Percentiles rank a stretch among this genome's conserved stretches.
Conservation (phyloP, 805 yeast species). For the Torulaspora quercuum region DNA sequence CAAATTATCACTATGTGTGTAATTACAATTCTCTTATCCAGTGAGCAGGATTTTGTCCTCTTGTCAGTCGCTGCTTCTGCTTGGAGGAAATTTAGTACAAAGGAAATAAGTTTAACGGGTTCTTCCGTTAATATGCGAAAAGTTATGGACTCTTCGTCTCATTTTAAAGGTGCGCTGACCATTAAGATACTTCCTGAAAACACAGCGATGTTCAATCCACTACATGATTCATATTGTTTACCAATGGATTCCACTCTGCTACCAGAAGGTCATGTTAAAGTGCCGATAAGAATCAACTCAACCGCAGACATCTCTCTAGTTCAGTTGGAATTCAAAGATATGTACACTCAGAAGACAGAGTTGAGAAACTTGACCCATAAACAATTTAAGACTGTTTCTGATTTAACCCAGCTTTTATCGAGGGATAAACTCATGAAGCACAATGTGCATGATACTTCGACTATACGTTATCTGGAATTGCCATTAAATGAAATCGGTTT, state of each 20-base stretch:
- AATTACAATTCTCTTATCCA: conserved; percentile 53
- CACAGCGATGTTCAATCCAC: conserved; percentile 78
- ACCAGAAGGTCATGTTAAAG: conserved; percentile 31
- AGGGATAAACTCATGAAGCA: conserved; percentile 22
- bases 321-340: conserved; percentile 58
- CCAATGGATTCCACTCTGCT: conserved; percentile 33
- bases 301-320: conserved; percentile 66
- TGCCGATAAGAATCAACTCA: conserved; percentile 77
- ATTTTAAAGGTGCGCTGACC: conserved; percentile 81
- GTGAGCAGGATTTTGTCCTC: conserved; percentile 50
- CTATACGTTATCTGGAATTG: conserved; percentile 56
- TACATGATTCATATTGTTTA: conserved; percentile 61
- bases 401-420: conserved; percentile 15
- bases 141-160: conserved; percentile 38
- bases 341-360: conserved; percentile 47
- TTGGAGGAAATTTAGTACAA: conserved; percentile 43
- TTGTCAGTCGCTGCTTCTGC: conserved; percentile 39
- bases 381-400: conserved; percentile 44
- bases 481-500: conserved; percentile 70
- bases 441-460: conserved; percentile 19
- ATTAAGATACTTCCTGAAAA: conserved; percentile 89
- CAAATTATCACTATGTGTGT: conserved; percentile 47
- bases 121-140: conserved; percentile 38
- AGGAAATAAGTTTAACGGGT: conserved; percentile 54
- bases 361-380: conserved; percentile 53